Conservation (phyloP, 306 rosid species). For the Acacia crassicarpa region DNA sequence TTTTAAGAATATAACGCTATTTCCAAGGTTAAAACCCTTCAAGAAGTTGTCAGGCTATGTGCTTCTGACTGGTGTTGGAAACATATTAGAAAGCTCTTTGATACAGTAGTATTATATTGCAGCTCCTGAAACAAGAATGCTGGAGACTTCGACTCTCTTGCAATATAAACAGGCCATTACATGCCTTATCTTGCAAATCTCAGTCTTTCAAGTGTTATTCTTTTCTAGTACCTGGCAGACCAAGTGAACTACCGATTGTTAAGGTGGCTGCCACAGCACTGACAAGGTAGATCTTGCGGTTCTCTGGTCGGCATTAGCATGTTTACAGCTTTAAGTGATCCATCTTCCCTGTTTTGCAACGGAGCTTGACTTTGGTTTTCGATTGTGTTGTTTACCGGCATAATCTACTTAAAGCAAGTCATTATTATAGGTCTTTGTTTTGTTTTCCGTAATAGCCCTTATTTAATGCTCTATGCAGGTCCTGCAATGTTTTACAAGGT, state of each 20-base stretch:
- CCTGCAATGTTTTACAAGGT: conserved; percentile 58
- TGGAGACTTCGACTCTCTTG: conserved; percentile 42
- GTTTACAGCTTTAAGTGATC: conserved; percentile 16
- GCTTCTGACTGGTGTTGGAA: conserved; percentile 18
- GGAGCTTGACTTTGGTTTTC: background rate
- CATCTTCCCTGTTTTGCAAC: background rate
- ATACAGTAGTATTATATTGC: conserved; percentile 35
- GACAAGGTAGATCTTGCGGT: conserved; percentile 53
- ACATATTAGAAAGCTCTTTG: conserved; percentile 18
- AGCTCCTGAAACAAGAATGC: conserved; percentile 51
- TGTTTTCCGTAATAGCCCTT: background rate
- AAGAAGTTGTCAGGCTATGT: conserved; percentile 16
- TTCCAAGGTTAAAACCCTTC: background rate
- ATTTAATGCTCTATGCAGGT: conserved; percentile 49
- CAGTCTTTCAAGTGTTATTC: conserved; percentile 68
- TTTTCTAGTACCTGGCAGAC: conserved; percentile 49
- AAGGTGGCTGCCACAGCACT: conserved; percentile 54
- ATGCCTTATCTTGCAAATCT: conserved; percentile 49
- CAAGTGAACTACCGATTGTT: conserved; percentile 42
- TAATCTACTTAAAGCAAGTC: conserved; percentile 18
- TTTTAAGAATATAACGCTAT: background rate
- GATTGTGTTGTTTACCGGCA: background rate
- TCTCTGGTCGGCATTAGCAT: background rate
- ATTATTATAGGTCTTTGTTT: background rate
- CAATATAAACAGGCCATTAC: conserved; percentile 43